A percentile compares a stretch with the other conserved stretches of the same genome.
Evolutionary conservation across 345 rosid genomes (phyloP).

Genomic region (Gossypium anomalum): DNA sequence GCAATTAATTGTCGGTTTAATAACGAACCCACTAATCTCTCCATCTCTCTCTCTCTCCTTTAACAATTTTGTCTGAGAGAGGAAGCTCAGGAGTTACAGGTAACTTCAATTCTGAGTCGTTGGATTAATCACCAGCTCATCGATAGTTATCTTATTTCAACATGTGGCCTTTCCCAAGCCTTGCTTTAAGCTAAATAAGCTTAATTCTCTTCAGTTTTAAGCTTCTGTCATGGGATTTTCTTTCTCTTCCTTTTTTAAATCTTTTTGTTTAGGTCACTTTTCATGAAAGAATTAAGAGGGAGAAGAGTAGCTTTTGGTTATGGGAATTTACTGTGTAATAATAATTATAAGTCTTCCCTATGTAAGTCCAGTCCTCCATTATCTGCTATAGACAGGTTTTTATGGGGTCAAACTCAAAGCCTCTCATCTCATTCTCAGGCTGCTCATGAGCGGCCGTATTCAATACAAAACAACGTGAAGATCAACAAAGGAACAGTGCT

Average conservation of each 20-base stretch:
- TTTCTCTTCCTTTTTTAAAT: conserved; percentile 20
- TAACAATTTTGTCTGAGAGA: conserved; percentile 27
- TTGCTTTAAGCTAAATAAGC: conserved; percentile 20
- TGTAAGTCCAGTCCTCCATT: conserved; percentile 51
- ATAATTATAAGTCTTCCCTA: background rate
- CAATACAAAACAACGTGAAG: conserved; percentile 17
- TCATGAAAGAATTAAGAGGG: conserved; percentile 36
- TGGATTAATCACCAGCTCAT: conserved; percentile 29
- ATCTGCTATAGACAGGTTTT: conserved; percentile 75
- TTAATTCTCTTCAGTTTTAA: conserved; percentile 13
- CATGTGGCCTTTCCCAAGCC: conserved; percentile 35
- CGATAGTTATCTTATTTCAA: conserved; percentile 25
- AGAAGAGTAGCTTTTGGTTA: conserved; percentile 4
- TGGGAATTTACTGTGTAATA: conserved; percentile 22
- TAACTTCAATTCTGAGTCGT: conserved; percentile 31
- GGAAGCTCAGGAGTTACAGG: conserved; percentile 58
- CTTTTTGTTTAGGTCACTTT: conserved; percentile 8
- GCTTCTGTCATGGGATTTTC: conserved; percentile 25
- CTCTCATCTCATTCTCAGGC: conserved; percentile 15
- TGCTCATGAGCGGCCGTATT: conserved; percentile 18
- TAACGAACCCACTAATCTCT: conserved; percentile 46
- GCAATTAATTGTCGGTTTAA: conserved; percentile 13
- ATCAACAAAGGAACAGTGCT: conserved; percentile 17
- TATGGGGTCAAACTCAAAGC: conserved; percentile 43
- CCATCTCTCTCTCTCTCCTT: conserved; percentile 20